A percentile compares a stretch with the other conserved stretches of the same genome.
These are phyloP conservation scores for Rosa lucieae DNA, from an alignment of 306 rosid genomes.

Conservation along the genomic window DNA sequence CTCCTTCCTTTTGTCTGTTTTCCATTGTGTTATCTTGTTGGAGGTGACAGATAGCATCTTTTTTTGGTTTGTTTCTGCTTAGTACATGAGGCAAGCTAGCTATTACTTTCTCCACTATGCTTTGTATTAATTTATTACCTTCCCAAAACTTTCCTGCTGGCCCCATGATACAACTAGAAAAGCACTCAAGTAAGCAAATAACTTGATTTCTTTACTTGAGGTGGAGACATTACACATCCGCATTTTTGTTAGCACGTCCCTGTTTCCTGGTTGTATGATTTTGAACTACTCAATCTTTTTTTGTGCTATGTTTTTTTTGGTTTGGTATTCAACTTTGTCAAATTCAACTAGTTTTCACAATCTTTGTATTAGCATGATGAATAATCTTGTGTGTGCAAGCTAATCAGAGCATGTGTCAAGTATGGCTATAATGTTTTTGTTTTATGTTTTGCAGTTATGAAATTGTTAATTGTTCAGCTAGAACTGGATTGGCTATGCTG, in stretches of 20 bases:
- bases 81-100: neutral
- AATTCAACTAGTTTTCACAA: neutral
- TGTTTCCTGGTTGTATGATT: neutral
- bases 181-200: neutral
- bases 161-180: neutral
- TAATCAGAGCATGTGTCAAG: neutral
- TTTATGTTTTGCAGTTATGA: conserved; percentile 75
- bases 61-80: neutral
- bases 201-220: neutral
- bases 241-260: neutral
- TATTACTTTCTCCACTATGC: neutral
- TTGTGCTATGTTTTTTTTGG: neutral
- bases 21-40: conserved; percentile 11
- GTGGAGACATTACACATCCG: neutral
- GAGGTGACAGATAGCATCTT: neutral
- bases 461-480: conserved; percentile 93
- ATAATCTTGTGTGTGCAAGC: neutral
- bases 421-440: conserved; percentile 18
- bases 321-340: neutral
- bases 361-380: neutral
- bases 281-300: neutral
- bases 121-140: neutral
- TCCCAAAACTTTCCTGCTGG: neutral
- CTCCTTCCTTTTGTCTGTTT: neutral
- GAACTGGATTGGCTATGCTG: conserved; percentile 95